phyloP scores from a whole-genome alignment of 2,329 filamentous ascomycete genomes.

The Nothophoma quercina region DNA sequence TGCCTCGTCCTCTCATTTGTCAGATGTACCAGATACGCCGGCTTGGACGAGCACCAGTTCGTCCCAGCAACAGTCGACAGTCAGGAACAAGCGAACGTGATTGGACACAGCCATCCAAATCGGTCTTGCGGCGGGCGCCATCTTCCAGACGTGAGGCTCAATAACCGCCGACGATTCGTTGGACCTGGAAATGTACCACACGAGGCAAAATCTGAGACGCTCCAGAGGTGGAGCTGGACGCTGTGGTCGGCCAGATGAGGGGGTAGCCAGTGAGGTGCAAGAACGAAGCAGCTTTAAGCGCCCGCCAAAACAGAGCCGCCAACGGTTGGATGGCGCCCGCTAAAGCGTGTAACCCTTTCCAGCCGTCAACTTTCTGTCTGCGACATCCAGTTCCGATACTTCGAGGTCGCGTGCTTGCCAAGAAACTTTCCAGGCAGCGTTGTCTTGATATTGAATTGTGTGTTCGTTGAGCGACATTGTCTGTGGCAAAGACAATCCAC shows the following conservation, averaged over 20 bases:
- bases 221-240: constrained; percentile 38
- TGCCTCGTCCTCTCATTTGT: constrained; percentile 33
- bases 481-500: constrained; percentile 3
- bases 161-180: constrained; percentile 50
- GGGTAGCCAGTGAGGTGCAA: constrained; percentile 37
- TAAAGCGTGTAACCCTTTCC: constrained; percentile 17
- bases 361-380: constrained; percentile 13
- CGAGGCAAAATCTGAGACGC: constrained; percentile 47
- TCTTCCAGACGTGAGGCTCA: constrained; percentile 38
- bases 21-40: constrained; percentile 36
- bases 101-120: constrained; percentile 41
- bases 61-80: constrained; percentile 35
- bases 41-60: constrained; percentile 31
- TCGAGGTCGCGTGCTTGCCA: constrained; percentile 8
- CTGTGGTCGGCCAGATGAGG: constrained; percentile 39
- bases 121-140: constrained; percentile 44
- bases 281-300: constrained; percentile 31
- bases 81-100: constrained; percentile 34
- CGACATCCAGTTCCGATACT: constrained; percentile 8
- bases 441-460: background rate
- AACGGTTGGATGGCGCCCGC: constrained; percentile 28
- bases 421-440: background rate
- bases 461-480: background rate
- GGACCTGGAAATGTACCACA: constrained; percentile 42
- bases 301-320: constrained; percentile 30